Evolutionary conservation across 768 basidiomycete species (phyloP), one percentile per base, ranked within the genome.

Genomic region (Agaricus sinodeliciosus): DNA sequence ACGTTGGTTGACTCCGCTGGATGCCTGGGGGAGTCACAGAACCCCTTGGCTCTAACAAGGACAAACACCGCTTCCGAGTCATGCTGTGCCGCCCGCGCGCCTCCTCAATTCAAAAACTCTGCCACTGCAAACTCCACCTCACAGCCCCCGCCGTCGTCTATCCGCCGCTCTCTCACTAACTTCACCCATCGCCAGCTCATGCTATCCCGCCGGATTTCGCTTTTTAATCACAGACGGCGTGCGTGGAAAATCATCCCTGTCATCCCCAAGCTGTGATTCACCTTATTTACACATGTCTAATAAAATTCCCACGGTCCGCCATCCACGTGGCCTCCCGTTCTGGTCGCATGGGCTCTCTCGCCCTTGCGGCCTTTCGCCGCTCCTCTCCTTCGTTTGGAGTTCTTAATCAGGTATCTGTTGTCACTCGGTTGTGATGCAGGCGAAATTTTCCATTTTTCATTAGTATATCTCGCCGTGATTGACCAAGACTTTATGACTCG

Each of bases 121-220:
- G 44, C 36, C 51, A 59, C 58, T 58, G 62, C 63, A 60, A 60
- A 60, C 60, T 59, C 62, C 51, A 43, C 51, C 58, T 42, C 51
- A 59, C 56, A 58, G 60, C 55, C 57, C 22, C 37, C 52, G 47
- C 40, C 31, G 40, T 44, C 26, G 16, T 31, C 7, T 41, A 27
- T 27, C 40, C 27, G 13, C 41, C 31, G 27, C 16, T 28, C 18
- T 31, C 44, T 27, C 8, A 22, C 26, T 25, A 31, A 36, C n/a
- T 22, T 34, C n/a, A 15, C 47, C 15, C 26, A 19, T 16, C 43
- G 22, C 12, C 9, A 22, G 11, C 11, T 27, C 25, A 15, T 3
- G 31, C 15, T 34, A 12, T n/a, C 36, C 12, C 13, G 18, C 27
- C 25, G 11, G 31, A 7, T 2, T 31, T 11, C 31, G 7, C 31